Evolutionary conservation across 805 yeast species (phyloP).

Genomic region (Torulaspora indica): DNA sequence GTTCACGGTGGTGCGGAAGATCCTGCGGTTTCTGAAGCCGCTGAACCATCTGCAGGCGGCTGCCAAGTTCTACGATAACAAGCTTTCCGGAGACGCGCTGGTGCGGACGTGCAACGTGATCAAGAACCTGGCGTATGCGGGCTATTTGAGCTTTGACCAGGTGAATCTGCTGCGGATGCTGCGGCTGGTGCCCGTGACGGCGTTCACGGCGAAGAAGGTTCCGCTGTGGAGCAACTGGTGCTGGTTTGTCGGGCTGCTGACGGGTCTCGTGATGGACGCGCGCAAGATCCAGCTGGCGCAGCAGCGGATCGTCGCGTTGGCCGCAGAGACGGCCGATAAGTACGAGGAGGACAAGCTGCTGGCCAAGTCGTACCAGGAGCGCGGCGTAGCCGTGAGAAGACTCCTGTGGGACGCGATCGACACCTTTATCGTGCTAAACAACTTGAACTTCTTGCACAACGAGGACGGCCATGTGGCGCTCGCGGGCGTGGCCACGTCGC

Average conservation of each 20-base stretch:
- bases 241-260: slow-evolving; percentile 71
- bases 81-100: slow-evolving; percentile 53
- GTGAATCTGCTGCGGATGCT: slow-evolving; percentile 49
- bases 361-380: slow-evolving; percentile 42
- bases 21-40: slow-evolving; percentile 79
- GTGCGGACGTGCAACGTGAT: slow-evolving; percentile 34
- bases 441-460: slow-evolving; percentile 53
- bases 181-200: slow-evolving; percentile 48
- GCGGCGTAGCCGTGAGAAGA: slow-evolving; percentile 52
- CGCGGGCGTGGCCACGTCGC: slow-evolving; percentile 78
- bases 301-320: slow-evolving; percentile 34
- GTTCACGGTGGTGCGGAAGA: slow-evolving; percentile 70
- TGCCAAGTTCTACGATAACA: slow-evolving; percentile 60
- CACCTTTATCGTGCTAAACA: slow-evolving; percentile 66
- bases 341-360: slow-evolving; percentile 31
- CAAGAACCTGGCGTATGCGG: slow-evolving; percentile 58
- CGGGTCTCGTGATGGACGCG: slow-evolving; percentile 56
- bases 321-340: slow-evolving; percentile 39
- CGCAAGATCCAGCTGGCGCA: slow-evolving; percentile 48
- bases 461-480: slow-evolving; percentile 79
- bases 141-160: slow-evolving; percentile 60
- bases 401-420: slow-evolving; percentile 75
- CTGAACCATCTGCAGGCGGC: slow-evolving; percentile 67
- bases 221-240: slow-evolving; percentile 60
- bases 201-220: slow-evolving; percentile 43